These are phyloP conservation scores for Globisporangium cylindrosporum DNA, from an alignment of 352 stramenopile species.

Conservation along the genomic window DNA sequence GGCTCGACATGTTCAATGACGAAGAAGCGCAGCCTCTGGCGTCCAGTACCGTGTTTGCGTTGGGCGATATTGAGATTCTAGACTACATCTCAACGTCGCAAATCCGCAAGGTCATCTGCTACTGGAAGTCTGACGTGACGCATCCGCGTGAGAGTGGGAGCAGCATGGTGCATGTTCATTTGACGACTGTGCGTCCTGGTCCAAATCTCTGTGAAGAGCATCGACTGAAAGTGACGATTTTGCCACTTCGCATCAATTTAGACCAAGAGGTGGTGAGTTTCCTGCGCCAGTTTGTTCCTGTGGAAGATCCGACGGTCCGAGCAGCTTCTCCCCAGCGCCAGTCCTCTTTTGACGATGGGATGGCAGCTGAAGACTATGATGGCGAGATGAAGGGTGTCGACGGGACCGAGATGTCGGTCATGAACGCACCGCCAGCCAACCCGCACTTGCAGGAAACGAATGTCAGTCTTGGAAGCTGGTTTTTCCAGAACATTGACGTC, in stretches of 20 bases:
- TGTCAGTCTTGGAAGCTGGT: slow-evolving; percentile 59
- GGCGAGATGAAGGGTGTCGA: slow-evolving; percentile 33
- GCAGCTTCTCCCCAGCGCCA: slow-evolving; percentile 13
- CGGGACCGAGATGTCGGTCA: slow-evolving; percentile 53
- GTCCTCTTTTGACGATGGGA: slow-evolving; percentile 16
- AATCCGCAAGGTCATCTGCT: slow-evolving; percentile 89
- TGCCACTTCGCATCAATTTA: slow-evolving; percentile 82
- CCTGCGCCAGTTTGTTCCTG: slow-evolving; percentile 77
- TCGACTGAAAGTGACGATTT: slow-evolving; percentile 66
- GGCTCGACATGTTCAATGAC: slow-evolving; percentile 84
- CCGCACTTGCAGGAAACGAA: slow-evolving; percentile 36
- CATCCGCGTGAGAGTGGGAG: slow-evolving; percentile 84
- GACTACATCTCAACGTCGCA: slow-evolving; percentile 90
- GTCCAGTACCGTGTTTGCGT: slow-evolving; percentile 67
- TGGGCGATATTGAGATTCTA: slow-evolving; percentile 81
- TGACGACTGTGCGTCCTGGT: slow-evolving; percentile 77
- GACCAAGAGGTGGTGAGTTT: slow-evolving; percentile 88
- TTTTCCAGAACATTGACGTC: slow-evolving; percentile 87
- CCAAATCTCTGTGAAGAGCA: slow-evolving; percentile 82
- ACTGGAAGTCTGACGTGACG: slow-evolving; percentile 85
- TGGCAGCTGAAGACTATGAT: slow-evolving; percentile 16
- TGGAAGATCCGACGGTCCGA: slow-evolving; percentile 30
- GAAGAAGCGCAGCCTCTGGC: slow-evolving; percentile 65
- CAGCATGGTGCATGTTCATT: slow-evolving; percentile 75
- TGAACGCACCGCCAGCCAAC: slow-evolving; percentile 18